phyloP scores from a whole-genome alignment of 2,329 filamentous ascomycete species.

The Fusarium burgessii region DNA sequence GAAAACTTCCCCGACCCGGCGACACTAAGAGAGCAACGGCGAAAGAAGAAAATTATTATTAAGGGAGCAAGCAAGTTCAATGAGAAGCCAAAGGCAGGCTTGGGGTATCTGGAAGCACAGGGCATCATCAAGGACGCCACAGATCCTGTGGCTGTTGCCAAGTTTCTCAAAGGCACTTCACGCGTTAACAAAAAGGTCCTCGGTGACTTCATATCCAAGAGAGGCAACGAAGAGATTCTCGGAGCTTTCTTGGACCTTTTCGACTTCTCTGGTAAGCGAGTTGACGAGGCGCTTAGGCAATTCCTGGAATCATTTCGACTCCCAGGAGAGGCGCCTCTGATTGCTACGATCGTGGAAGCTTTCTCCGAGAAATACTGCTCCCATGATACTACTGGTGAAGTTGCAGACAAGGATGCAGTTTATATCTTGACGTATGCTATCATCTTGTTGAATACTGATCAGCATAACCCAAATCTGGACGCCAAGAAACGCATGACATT shows the following conservation, averaged over 20 bases:
- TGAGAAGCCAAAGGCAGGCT: conserved; percentile 88
- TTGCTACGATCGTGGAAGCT: conserved; percentile 88
- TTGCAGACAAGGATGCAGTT: conserved; percentile 87
- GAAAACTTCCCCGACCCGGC: conserved; percentile 76
- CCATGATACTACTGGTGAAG: conserved; percentile 75
- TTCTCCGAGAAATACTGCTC: conserved; percentile 89
- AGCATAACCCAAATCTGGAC: conserved; percentile 93
- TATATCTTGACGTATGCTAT: conserved; percentile 95
- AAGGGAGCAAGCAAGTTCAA: conserved; percentile 93
- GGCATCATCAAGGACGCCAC: conserved; percentile 84
- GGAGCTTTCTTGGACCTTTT: conserved; percentile 88
- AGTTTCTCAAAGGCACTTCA: conserved; percentile 87
- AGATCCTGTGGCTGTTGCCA: conserved; percentile 82
- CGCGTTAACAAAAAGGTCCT: conserved; percentile 90
- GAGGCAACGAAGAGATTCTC: conserved; percentile 85
- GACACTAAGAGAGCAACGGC: conserved; percentile 76
- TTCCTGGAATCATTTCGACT: conserved; percentile 93
- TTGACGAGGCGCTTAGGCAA: conserved; percentile 89
- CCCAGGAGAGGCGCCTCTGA: conserved; percentile 91
- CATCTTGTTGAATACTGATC: conserved; percentile 97
- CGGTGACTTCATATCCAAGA: conserved; percentile 94
- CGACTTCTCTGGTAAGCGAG: conserved; percentile 85
- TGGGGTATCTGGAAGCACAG: conserved; percentile 86
- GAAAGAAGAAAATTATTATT: conserved; percentile 88
- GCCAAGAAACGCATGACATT: conserved; percentile 84